Evolutionary conservation across 2,329 filamentous ascomycete genomes (phyloP).

Genomic region (Coniochaeta hoffmannii): DNA sequence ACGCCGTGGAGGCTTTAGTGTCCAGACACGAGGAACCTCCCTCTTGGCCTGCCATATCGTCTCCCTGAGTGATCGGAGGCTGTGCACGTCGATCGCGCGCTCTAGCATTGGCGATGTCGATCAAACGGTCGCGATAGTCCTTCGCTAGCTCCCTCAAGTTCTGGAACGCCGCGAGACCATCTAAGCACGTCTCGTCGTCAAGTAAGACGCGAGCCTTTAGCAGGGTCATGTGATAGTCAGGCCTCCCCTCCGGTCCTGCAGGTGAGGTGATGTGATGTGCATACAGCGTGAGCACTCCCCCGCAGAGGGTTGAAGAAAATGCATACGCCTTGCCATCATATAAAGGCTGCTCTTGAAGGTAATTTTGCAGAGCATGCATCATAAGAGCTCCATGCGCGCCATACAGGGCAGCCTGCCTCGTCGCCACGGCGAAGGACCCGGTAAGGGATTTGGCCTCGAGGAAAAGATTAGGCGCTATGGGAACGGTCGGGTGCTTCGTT

Average conservation of each 20-base stretch:
- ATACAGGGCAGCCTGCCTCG: conserved; percentile 27
- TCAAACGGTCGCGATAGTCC: conserved; percentile 25
- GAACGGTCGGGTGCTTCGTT: conserved; percentile 10
- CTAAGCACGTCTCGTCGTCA: conserved; percentile 19
- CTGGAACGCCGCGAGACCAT: conserved; percentile 28
- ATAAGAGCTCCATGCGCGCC: conserved; percentile 18
- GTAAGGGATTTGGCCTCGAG: conserved; percentile 6
- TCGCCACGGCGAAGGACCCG: background rate
- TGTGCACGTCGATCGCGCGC: no score
- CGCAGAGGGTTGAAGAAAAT: conserved; percentile 28
- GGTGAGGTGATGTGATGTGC: conserved; percentile 27
- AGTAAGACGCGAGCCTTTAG: conserved; percentile 21
- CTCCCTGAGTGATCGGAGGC: no score
- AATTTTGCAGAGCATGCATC: conserved; percentile 29
- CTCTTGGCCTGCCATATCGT: no score
- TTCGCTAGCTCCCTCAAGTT: conserved; percentile 30
- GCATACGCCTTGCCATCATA: conserved; percentile 32
- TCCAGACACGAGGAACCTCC: no score
- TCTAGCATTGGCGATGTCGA: conserved; percentile 13
- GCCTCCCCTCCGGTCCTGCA: conserved; percentile 18
- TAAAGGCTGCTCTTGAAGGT: conserved; percentile 17
- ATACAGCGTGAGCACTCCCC: conserved; percentile 22
- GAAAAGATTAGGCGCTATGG: conserved; percentile 13
- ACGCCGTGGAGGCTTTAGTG: no score
- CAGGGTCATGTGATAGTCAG: conserved; percentile 33